Base-by-base conservation (phyloP, 192 early-diverging fungal species). In the Coemansia sp. region DNA sequence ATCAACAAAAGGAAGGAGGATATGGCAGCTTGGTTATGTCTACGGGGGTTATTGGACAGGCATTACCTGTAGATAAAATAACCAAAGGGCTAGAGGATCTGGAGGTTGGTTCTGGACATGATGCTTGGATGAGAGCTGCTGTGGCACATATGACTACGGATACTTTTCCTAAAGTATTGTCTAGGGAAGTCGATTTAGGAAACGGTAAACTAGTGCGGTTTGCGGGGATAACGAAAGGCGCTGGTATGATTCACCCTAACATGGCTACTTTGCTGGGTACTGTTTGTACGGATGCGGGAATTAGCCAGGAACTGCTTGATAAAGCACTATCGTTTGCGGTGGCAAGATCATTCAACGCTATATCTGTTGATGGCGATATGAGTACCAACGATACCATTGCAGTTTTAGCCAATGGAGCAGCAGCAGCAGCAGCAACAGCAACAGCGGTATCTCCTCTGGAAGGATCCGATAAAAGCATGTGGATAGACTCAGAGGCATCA, bases 181-280 rank as follows among this genome's bases (percentile, higher is more conserved):
- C 86, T 23, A 67, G 77, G 27, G 51, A 77, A 30, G 80, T 77
- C 51, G 50, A 41, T 5, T 43, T 85, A 23, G 71, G 74, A 24
- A 46, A 76, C 30, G 81, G 73, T 46, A 48, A 45, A 3, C 44
- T 83, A 20, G 72, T 84, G 0, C 66, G 83, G n/a, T 85, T 98
- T 80, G 93, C 94, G 0, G 95, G 95, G 14, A 93, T 94, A 68
- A 84, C 85, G 17, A 98, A 98, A 77, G 95, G 95, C 28, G 95
- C 95, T 4, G 95, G 95, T 9, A 95, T 95, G 95, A 95, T 98
- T 46, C 95, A 98, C 61, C 95, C 95, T 9, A 92, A 96, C 70
- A 98, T 98, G 95, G 95, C 94, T 11, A 98, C 95, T 6, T 71
- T 98, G 55, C 78, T 98, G 28, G 85, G 85, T 7, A 84, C 86